Percentiles rank a stretch among this genome's conserved stretches.
phyloP scores from a whole-genome alignment of 768 basidiomycete species.

The Phylloporus scabripes region DNA sequence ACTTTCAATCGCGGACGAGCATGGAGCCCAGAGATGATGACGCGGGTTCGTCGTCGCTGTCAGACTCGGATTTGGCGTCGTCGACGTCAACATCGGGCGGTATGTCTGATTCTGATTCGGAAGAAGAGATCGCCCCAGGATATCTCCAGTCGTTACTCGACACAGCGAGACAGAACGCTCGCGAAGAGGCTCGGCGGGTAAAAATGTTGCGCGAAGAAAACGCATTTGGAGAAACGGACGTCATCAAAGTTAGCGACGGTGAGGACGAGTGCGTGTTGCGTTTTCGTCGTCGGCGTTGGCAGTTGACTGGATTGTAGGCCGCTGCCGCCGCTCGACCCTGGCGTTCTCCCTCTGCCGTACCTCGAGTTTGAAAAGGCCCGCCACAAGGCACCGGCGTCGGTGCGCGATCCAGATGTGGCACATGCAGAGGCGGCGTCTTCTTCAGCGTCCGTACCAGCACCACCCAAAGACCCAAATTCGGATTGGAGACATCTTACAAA shows the following conservation, averaged over 20 bases:
- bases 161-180: constrained; percentile 51
- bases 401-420: constrained; percentile 61
- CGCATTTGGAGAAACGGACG: constrained; percentile 44
- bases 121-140: constrained; percentile 49
- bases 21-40: too few species aligned
- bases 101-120: constrained; percentile 30
- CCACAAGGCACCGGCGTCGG: constrained; percentile 39
- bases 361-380: constrained; percentile 46
- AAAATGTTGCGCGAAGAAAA: constrained; percentile 24
- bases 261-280: constrained; percentile 31
- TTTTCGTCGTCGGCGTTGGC: not conserved
- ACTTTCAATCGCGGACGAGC: constrained; percentile 1
- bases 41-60: not conserved
- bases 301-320: constrained; percentile 33
- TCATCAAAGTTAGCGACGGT: constrained; percentile 45
- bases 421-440: constrained; percentile 47
- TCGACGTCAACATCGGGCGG: constrained; percentile 32
- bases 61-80: constrained; percentile 33
- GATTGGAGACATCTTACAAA: constrained; percentile 68
- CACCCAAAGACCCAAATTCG: constrained; percentile 57
- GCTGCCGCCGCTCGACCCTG: constrained; percentile 63
- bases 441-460: constrained; percentile 45
- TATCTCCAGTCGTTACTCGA: constrained; percentile 60
- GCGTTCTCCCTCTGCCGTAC: constrained; percentile 58
- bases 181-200: constrained; percentile 26